Conservation (phyloP, 140 eudicot species). For the Stevia rebaudiana region DNA sequence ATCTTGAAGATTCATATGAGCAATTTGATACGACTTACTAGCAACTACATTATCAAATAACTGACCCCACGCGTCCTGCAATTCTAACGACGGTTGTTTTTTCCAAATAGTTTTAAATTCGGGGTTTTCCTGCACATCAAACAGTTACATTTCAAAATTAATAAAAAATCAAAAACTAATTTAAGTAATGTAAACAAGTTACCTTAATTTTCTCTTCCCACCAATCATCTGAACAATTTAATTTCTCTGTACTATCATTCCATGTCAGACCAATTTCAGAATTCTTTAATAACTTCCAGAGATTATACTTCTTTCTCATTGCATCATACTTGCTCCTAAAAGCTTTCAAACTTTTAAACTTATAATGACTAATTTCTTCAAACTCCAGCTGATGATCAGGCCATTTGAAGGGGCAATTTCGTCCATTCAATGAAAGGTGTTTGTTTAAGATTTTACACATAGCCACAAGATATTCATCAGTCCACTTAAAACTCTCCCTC, state of each 20-base stretch:
- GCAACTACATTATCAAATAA: constrained; percentile 17
- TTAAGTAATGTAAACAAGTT: too few relatives aligned
- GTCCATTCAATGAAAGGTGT: not conserved
- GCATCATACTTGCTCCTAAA: constrained; percentile 12
- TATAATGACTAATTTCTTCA: constrained; percentile 2
- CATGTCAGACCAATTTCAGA: not conserved
- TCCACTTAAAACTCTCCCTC: constrained; percentile 2
- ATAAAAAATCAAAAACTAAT: too few relatives aligned
- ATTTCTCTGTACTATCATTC: not conserved
- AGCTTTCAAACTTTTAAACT: not conserved
- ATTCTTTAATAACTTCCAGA: constrained; percentile 12
- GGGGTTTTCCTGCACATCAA: constrained; percentile 6
- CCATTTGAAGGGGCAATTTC: not conserved
- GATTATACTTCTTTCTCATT: not conserved
- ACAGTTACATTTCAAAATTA: not conserved
- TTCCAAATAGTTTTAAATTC: not conserved
- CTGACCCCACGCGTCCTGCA: constrained; percentile 21
- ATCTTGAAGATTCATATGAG: not conserved
- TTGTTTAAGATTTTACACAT: constrained; percentile 5
- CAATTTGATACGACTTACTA: not conserved
- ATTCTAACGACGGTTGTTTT: constrained; percentile 1
- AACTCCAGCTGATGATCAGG: constrained; percentile 1
- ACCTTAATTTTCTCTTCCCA: constrained; percentile 11
- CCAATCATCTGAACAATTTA: not conserved
- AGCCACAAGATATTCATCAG: not conserved